A percentile compares a stretch with the other conserved stretches of the same genome.
These are phyloP conservation scores for Hibiscus trionum DNA, from an alignment of 345 rosid genomes.

Conservation along the genomic window DNA sequence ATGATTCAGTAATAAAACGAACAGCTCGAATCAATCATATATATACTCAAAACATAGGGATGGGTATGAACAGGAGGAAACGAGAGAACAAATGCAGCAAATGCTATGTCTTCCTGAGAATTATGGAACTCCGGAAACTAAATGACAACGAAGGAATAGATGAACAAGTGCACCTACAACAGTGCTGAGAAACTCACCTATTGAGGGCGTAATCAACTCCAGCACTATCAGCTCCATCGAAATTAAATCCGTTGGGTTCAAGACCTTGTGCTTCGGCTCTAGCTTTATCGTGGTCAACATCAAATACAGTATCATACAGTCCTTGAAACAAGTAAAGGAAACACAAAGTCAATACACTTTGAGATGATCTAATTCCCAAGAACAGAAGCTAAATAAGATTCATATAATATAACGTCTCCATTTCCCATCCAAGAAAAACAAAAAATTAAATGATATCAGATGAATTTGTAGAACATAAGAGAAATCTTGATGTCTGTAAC, in stretches of 20 bases:
- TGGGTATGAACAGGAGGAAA: not conserved
- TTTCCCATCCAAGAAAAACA: not conserved
- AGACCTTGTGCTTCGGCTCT: slow-evolving; percentile 72
- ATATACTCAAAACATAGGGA: not conserved
- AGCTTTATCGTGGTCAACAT: slow-evolving; percentile 80
- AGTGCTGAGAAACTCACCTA: slow-evolving; percentile 36
- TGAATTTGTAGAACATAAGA: not conserved
- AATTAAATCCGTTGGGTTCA: slow-evolving; percentile 89
- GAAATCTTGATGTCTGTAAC: slow-evolving; percentile 1
- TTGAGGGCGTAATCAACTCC: slow-evolving; percentile 85
- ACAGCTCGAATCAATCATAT: not conserved
- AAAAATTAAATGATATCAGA: not conserved
- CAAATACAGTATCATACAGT: slow-evolving; percentile 88
- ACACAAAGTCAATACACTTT: slow-evolving; percentile 5
- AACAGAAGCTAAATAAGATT: not conserved
- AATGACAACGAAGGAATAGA: not conserved
- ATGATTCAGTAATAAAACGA: not conserved
- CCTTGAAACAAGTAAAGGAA: slow-evolving; percentile 36
- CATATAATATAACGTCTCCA: not conserved
- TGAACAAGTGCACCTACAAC: not conserved
- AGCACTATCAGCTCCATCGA: slow-evolving; percentile 76
- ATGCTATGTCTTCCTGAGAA: not conserved
- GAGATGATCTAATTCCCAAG: not conserved
- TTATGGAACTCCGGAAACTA: not conserved
- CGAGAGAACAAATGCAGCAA: not conserved